Evolutionary conservation across 2,329 filamentous ascomycete genomes (phyloP).

Genomic region (Talaromyces atroroseus): DNA sequence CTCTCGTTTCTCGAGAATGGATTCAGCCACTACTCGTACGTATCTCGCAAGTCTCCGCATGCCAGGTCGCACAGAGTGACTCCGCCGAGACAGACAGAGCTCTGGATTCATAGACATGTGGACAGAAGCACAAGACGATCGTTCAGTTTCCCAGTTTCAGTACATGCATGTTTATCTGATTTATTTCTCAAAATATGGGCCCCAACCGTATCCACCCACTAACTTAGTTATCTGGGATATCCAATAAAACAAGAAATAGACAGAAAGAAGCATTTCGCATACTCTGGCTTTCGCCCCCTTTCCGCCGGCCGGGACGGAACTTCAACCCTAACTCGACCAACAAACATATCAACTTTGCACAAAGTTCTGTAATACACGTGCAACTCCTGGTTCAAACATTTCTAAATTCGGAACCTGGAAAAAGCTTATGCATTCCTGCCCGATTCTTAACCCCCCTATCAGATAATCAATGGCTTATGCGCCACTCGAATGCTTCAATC

Average conservation of each 20-base stretch:
- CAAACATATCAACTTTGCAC: neutral
- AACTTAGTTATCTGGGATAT: too few relatives aligned
- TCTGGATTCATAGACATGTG: neutral
- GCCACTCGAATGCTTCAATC: neutral
- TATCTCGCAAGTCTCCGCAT: too few relatives aligned
- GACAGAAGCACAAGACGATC: neutral
- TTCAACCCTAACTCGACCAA: too few relatives aligned
- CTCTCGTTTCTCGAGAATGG: too few relatives aligned
- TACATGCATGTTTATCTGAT: too few relatives aligned
- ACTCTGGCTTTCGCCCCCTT: too few relatives aligned
- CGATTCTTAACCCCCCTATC: neutral
- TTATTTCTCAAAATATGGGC: too few relatives aligned
- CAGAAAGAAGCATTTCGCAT: too few relatives aligned
- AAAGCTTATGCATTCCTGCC: slow-evolving; percentile 8
- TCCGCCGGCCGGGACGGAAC: too few relatives aligned
- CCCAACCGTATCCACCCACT: too few relatives aligned
- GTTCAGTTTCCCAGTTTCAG: neutral
- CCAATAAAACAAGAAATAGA: too few relatives aligned
- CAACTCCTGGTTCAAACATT: neutral
- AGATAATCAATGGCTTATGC: neutral
- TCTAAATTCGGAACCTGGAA: neutral
- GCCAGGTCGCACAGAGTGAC: neutral
- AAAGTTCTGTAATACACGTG: neutral
- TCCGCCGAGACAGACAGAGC: neutral
- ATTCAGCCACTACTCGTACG: too few relatives aligned